Percentiles rank a stretch among this genome's conserved stretches.
Evolutionary conservation across 768 basidiomycete species (phyloP).

Genomic region (Lactifluus pinguis): DNA sequence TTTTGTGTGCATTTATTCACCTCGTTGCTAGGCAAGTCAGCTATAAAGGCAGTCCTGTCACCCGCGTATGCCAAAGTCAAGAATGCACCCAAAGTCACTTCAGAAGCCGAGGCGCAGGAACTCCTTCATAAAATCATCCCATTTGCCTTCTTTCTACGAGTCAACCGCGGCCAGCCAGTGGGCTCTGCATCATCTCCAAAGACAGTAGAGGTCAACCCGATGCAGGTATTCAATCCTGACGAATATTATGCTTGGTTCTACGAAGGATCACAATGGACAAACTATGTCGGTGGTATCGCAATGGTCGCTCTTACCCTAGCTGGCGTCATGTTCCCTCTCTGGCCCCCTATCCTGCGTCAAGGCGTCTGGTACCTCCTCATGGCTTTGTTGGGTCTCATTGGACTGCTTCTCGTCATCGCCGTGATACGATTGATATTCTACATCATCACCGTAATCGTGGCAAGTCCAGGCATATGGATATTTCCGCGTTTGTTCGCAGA

Average conservation of each 20-base stretch:
- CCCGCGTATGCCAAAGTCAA: constrained; percentile 89
- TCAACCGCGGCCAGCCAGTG: constrained; percentile 62
- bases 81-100: constrained; percentile 61
- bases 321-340: constrained; percentile 98
- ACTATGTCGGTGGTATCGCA: constrained; percentile 78
- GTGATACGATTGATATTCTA: constrained; percentile 90
- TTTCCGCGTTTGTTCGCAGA: constrained; percentile 98
- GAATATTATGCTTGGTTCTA: constrained; percentile 97
- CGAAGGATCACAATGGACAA: constrained; percentile 89
- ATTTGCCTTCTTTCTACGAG: constrained; percentile 87
- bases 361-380: constrained; percentile 96
- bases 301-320: constrained; percentile 94
- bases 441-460: constrained; percentile 79
- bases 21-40: constrained; percentile 66
- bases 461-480: constrained; percentile 94
- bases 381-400: constrained; percentile 78
- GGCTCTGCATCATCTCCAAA: constrained; percentile 72
- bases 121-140: constrained; percentile 66
- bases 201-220: constrained; percentile 66
- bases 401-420: constrained; percentile 82
- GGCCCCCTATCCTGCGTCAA: constrained; percentile 87
- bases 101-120: constrained; percentile 64
- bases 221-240: constrained; percentile 68
- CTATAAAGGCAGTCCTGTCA: constrained; percentile 83
- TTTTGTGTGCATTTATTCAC: neutral